Evolutionary conservation across 2,329 filamentous ascomycete species (phyloP), one percentile per base, ranked within the genome.

Genomic region (Aspergillus fischeri): DNA sequence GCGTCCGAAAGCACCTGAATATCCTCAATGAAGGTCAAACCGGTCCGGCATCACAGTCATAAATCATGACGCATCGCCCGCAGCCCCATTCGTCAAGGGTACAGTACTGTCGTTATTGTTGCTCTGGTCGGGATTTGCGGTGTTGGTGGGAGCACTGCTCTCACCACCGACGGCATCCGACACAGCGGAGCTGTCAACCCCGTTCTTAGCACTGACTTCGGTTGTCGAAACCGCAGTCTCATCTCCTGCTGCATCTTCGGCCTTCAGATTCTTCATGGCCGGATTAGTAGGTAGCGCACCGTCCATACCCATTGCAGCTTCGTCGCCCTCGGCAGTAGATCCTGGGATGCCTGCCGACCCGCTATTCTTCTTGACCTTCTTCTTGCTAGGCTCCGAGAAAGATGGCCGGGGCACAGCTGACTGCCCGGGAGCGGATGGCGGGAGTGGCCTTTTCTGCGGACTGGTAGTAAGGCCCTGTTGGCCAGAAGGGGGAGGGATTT

Each of bases 31-130:
- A 38, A 38, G 11, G 14, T 17, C 14, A 38, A 14, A 7, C 14
- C 32, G 32, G 32, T 17, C 14, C 32, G 32, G 20, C 29, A 20
- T 32, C 9, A 42, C 38, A 51, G 50, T 62, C 55, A 63, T 58
- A 57, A n/a, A 60, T 65, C 60, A 64, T 59, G 60, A 64, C 38
- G 82, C 73, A 79, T 88, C 65, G 80, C 82, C 60, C 75, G 78
- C 61, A 77, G 81, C 74, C 81, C 87, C 86, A 83, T 90, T 80
- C 29, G 75, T 63, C 69, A 77, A 47, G 76, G 77, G 24, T 70
- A 70, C 35, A 72, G 71, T 44, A 60, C 59, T 52, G 78, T 67
- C 49, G 77, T 75, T 55, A 74, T 63, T 54, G 54, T 70, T 66
- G 24, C 53, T 61, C 42, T 57, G 59, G 32, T 60, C 59, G 4